Percentiles rank a stretch among this genome's conserved stretches.
These are phyloP conservation scores for Juncus inflexus DNA, from an alignment of 176 grass and related monocot genomes.

Conservation along the genomic window DNA sequence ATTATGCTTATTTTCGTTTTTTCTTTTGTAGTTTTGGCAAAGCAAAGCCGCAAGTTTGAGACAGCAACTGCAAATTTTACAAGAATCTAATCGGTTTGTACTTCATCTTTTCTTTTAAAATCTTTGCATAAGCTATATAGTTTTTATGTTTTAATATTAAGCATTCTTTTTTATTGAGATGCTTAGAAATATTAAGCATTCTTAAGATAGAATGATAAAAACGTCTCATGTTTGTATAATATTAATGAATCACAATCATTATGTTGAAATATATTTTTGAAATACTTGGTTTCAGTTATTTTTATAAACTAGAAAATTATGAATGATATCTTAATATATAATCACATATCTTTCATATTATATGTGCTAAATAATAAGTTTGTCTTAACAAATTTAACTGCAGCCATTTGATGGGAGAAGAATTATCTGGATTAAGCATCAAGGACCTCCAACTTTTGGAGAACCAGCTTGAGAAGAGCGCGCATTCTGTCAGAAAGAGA, in stretches of 20 bases:
- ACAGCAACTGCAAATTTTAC: slow-evolving; percentile 73
- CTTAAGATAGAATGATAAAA: no score
- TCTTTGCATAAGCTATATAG: no score
- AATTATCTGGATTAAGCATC: slow-evolving; percentile 52
- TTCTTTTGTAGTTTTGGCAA: slow-evolving; percentile 54
- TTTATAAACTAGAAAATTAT: no score
- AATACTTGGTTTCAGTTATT: no score
- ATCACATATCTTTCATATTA: neutral
- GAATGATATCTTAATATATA: no score
- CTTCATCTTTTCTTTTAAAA: neutral
- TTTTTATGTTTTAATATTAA: no score
- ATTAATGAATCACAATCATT: no score
- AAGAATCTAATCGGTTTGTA: slow-evolving; percentile 64
- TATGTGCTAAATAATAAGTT: neutral
- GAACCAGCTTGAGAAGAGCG: slow-evolving; percentile 50
- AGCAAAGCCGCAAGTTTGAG: slow-evolving; percentile 69
- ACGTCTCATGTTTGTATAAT: no score
- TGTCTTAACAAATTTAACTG: neutral
- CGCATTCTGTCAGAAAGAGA: slow-evolving; percentile 42
- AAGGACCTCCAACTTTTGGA: slow-evolving; percentile 55
- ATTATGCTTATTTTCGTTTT: neutral
- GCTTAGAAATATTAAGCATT: no score
- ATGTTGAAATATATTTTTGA: no score
- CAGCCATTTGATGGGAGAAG: slow-evolving; percentile 76
- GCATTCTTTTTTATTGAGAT: no score